Evolutionary conservation across 257 asterid genomes (phyloP).

Genomic region (Mitragyna speciosa): DNA sequence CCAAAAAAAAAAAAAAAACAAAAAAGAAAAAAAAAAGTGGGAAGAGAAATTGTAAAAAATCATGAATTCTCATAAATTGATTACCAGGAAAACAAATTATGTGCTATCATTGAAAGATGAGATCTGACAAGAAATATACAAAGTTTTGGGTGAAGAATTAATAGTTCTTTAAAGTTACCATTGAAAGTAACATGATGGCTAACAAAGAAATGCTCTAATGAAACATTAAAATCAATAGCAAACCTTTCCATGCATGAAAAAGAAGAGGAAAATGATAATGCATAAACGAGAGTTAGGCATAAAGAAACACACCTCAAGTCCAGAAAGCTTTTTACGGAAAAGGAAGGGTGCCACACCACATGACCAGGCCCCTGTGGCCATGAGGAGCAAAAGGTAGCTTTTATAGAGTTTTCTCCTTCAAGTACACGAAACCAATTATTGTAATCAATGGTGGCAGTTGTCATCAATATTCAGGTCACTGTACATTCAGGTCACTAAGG

Average conservation of each 20-base stretch:
- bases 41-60: neutral
- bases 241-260: neutral
- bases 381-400: conserved; percentile 19
- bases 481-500: neutral
- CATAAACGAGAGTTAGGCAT: too few relatives aligned
- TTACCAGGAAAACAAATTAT: neutral
- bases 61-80: too few relatives aligned
- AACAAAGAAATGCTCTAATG: too few relatives aligned
- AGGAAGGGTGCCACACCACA: conserved; percentile 53
- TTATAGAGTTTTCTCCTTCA: neutral
- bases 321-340: conserved; percentile 44
- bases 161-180: neutral
- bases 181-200: neutral
- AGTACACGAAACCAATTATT: neutral
- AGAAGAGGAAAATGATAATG: neutral
- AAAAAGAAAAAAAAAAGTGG: too few relatives aligned
- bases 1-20: too few relatives aligned
- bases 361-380: conserved; percentile 43
- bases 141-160: neutral
- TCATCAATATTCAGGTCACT: neutral
- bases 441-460: neutral
- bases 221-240: neutral
- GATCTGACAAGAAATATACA: neutral
- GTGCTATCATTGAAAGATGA: neutral
- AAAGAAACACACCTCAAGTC: conserved; percentile 33